Conservation (phyloP, 2,329 filamentous ascomycete genomes). For the Fusarium miscanthi region DNA sequence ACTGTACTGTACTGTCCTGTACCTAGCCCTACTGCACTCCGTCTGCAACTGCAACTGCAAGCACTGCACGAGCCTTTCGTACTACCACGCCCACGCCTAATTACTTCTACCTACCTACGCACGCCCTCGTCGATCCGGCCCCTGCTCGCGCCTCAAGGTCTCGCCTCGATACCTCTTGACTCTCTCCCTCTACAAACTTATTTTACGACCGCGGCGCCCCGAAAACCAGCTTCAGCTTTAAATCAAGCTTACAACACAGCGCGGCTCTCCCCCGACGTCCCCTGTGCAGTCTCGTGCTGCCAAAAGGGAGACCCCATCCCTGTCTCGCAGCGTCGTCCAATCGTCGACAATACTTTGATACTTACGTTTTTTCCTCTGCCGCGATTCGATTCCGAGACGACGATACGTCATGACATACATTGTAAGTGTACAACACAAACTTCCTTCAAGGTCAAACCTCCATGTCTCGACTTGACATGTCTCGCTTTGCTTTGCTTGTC, state of each 20-base stretch:
- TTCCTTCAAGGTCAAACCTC: slow-evolving; percentile 27
- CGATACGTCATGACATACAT: slow-evolving; percentile 56
- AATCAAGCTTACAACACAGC: slow-evolving; percentile 10
- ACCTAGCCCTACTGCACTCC: slow-evolving; percentile 16
- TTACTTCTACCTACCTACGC: not conserved
- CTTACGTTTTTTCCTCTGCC: slow-evolving; percentile 10
- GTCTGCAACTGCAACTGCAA: slow-evolving; percentile 8
- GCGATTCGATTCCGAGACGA: slow-evolving; percentile 33
- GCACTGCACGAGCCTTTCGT: slow-evolving; percentile 9
- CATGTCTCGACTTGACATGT: slow-evolving; percentile 11
- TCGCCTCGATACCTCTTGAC: slow-evolving; percentile 13
- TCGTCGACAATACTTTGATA: slow-evolving; percentile 30
- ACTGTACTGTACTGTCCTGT: not conserved
- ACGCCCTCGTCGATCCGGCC: slow-evolving; percentile 24
- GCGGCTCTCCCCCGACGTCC: not conserved
- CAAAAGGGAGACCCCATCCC: slow-evolving; percentile 27
- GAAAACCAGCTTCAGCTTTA: slow-evolving; percentile 25
- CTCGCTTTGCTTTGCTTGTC: not conserved
- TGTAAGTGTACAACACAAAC: slow-evolving; percentile 48
- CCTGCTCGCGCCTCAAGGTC: slow-evolving; percentile 16
- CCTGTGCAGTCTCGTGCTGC: slow-evolving; percentile 24
- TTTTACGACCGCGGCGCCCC: slow-evolving; percentile 12
- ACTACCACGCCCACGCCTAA: slow-evolving; percentile 1
- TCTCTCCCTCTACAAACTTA: not conserved
- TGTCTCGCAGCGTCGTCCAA: slow-evolving; percentile 31